A percentile compares a stretch with the other conserved stretches of the same genome.
These are phyloP conservation scores for Amniculicola lignicola DNA, from an alignment of 495 filamentous ascomycete species.

Conservation along the genomic window DNA sequence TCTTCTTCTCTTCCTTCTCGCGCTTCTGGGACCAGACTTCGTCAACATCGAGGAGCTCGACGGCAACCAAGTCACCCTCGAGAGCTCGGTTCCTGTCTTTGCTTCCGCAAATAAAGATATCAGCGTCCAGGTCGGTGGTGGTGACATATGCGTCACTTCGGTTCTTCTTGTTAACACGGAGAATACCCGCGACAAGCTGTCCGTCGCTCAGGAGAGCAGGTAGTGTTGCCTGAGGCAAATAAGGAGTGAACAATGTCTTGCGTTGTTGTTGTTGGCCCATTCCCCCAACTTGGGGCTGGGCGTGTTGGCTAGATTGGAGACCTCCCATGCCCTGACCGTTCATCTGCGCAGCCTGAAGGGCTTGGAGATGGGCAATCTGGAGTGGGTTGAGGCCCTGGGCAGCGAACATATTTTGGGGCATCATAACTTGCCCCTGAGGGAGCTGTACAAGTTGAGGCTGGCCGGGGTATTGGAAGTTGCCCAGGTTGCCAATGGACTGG, in stretches of 20 bases:
- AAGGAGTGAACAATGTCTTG: slow-evolving; percentile 97
- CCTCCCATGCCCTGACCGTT: slow-evolving; percentile 48
- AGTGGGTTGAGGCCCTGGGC: slow-evolving; percentile 85
- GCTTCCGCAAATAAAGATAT: slow-evolving; percentile 99
- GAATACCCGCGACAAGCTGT: slow-evolving; percentile 91
- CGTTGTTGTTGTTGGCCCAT: slow-evolving; percentile 82
- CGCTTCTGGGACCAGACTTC: slow-evolving; percentile 98
- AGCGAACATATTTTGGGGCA: slow-evolving; percentile 72
- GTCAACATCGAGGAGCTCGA: slow-evolving; percentile 96
- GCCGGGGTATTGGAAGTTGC: slow-evolving; percentile 84
- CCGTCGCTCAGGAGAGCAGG: slow-evolving; percentile 88
- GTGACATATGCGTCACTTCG: slow-evolving; percentile 97
- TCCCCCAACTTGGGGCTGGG: slow-evolving; percentile 56
- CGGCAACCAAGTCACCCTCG: slow-evolving; percentile 91
- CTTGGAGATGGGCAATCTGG: slow-evolving; percentile 87
- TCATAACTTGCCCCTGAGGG: slow-evolving; percentile 72
- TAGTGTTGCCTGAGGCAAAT: slow-evolving; percentile 90
- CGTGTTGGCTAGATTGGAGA: slow-evolving; percentile 74
- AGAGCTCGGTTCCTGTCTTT: slow-evolving; percentile 96
- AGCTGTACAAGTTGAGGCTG: slow-evolving; percentile 89
- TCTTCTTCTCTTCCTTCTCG: slow-evolving; percentile 99
- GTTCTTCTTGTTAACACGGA: slow-evolving; percentile 99
- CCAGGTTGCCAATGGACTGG: slow-evolving; percentile 80
- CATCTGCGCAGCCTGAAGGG: slow-evolving; percentile 81
- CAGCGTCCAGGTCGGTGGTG: slow-evolving; percentile 89